Conservation (phyloP, 2,329 filamentous ascomycete genomes). For the Cladosporium phlei region DNA sequence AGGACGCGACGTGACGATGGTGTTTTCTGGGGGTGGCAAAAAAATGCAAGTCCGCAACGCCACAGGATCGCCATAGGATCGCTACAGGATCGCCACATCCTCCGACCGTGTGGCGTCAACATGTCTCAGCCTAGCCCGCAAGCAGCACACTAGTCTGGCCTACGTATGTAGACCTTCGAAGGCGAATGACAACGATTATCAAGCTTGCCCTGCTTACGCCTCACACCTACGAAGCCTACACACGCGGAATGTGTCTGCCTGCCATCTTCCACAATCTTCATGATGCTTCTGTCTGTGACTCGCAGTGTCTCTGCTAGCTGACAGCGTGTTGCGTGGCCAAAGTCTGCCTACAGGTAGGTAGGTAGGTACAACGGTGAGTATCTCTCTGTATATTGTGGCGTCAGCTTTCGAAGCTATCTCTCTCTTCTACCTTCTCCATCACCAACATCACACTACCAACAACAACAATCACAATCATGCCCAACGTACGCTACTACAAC, state of each 20-base stretch:
- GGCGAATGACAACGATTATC: constrained; percentile 6
- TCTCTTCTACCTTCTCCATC: not conserved
- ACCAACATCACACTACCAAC: not conserved
- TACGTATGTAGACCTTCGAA: constrained; percentile 11
- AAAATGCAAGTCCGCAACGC: too few relatives aligned
- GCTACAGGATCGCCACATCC: too few relatives aligned
- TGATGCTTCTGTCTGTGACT: constrained; percentile 8
- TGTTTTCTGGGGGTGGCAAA: too few relatives aligned
- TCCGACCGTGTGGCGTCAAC: not conserved
- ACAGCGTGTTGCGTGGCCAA: constrained; percentile 6
- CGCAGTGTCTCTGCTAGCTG: constrained; percentile 4
- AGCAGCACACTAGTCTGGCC: constrained; percentile 1
- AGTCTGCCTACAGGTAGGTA: constrained; percentile 5
- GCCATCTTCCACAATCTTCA: constrained; percentile 11
- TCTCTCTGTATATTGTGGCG: constrained; percentile 5
- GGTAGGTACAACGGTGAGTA: not conserved
- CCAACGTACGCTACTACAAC: constrained; percentile 51
- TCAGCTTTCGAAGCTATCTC: not conserved
- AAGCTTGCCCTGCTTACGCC: constrained; percentile 9
- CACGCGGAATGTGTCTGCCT: constrained; percentile 11
- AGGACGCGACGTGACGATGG: too few relatives aligned
- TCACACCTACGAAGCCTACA: too few relatives aligned
- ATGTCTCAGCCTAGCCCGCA: constrained; percentile 1
- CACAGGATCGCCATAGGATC: not conserved
- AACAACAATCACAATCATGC: constrained; percentile 40